These are phyloP conservation scores for Dioszegia crocea DNA, from an alignment of 768 basidiomycete species.

Conservation along the genomic window DNA sequence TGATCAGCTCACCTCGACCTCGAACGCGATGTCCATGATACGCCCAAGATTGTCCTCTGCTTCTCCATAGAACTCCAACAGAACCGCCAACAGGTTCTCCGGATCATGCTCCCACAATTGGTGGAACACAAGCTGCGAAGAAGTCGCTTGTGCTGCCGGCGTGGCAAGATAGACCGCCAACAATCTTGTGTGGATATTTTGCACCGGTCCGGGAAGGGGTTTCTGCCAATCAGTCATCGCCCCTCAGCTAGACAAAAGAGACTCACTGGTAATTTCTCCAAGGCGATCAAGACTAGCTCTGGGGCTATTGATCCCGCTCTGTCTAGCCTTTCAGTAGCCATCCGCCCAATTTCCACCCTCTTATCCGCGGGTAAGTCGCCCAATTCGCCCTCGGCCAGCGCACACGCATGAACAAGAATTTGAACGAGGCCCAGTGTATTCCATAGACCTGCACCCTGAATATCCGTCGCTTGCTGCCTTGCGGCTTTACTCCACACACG, in stretches of 20 bases:
- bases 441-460: constrained; percentile 82
- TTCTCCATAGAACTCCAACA: constrained; percentile 87
- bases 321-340: constrained; percentile 86
- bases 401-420: constrained; percentile 66
- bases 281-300: constrained; percentile 87
- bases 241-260: constrained; percentile 2
- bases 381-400: constrained; percentile 24
- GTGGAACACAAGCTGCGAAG: constrained; percentile 95
- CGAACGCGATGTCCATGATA: constrained; percentile 90
- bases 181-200: constrained; percentile 79
- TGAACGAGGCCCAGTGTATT: constrained; percentile 88
- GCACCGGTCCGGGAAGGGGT: constrained; percentile 79
- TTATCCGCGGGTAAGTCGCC: constrained; percentile 48
- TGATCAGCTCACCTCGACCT: constrained; percentile 67
- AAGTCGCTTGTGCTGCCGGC: constrained; percentile 69
- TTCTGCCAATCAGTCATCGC: constrained; percentile 54
- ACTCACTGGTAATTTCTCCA: constrained; percentile 83
- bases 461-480: constrained; percentile 80
- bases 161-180: constrained; percentile 72
- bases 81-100: constrained; percentile 75
- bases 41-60: constrained; percentile 88
- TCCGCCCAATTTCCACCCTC: constrained; percentile 64
- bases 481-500: constrained; percentile 55
- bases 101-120: constrained; percentile 89
- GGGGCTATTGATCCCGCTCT: constrained; percentile 90